A percentile compares a stretch with the other conserved stretches of the same genome.
phyloP scores from a whole-genome alignment of 2,329 filamentous ascomycete species.

The Cordyceps farinosa region DNA sequence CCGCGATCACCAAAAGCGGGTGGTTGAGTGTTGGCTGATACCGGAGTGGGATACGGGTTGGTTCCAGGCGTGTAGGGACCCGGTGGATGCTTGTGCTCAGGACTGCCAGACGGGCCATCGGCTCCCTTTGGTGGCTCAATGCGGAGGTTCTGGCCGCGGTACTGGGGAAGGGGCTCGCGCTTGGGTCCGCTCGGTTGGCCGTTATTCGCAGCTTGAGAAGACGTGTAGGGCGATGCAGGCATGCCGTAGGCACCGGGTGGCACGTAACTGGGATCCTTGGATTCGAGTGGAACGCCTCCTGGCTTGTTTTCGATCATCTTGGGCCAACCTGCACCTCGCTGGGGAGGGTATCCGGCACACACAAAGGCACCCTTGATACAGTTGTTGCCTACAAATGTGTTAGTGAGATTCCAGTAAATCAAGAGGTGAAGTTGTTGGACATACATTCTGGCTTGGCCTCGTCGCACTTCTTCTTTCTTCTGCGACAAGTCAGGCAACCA shows the following conservation, averaged over 20 bases:
- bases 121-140: conserved; percentile 61
- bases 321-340: conserved; percentile 67
- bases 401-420: not conserved
- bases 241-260: conserved; percentile 61
- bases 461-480: conserved; percentile 96
- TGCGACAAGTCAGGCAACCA: conserved; percentile 86
- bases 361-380: conserved; percentile 86
- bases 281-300: conserved; percentile 71
- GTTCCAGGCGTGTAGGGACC: conserved; percentile 49
- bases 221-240: conserved; percentile 32
- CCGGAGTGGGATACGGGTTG: conserved; percentile 59
- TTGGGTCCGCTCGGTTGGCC: conserved; percentile 37
- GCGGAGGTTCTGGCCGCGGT: conserved; percentile 58
- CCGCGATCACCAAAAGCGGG: conserved; percentile 46
- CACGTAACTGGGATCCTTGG: conserved; percentile 68
- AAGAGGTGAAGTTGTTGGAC: conserved; percentile 31
- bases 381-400: conserved; percentile 65
- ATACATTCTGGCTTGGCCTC: conserved; percentile 89
- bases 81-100: conserved; percentile 60
- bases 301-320: conserved; percentile 71
- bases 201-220: conserved; percentile 39
- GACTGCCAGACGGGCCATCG: conserved; percentile 43
- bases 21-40: conserved; percentile 52
- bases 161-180: conserved; percentile 56
- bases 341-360: conserved; percentile 86